Conservation (phyloP, 2,329 filamentous ascomycete genomes). For the Colletotrichum sojae region DNA sequence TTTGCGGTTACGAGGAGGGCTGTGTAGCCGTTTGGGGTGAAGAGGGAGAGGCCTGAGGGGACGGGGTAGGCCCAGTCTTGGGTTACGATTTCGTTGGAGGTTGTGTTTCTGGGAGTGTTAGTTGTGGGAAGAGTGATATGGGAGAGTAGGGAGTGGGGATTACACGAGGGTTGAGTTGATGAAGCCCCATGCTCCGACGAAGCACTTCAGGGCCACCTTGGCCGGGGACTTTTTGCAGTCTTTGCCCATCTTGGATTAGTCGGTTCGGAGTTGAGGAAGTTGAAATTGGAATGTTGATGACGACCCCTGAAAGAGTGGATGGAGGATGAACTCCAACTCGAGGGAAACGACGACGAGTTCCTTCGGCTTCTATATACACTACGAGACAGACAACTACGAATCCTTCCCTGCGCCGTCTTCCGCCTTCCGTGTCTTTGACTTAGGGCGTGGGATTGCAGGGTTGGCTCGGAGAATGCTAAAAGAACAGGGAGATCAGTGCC, state of each 20-base stretch:
- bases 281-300: not conserved
- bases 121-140: not conserved
- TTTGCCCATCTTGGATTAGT: not conserved
- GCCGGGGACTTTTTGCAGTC: constrained; percentile 4
- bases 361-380: too few species aligned
- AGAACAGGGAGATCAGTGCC: too few species aligned
- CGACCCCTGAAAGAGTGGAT: too few species aligned
- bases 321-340: too few species aligned
- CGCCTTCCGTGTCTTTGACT: too few species aligned
- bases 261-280: not conserved
- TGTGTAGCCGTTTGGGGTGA: constrained; percentile 26
- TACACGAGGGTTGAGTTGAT: constrained; percentile 31
- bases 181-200: constrained; percentile 21
- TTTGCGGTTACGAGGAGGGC: constrained; percentile 24
- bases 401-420: too few species aligned
- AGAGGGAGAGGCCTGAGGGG: constrained; percentile 24
- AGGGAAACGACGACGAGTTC: too few species aligned
- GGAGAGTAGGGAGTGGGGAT: fast-evolving
- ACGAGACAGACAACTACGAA: too few species aligned
- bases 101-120: constrained; percentile 12
- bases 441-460: too few species aligned
- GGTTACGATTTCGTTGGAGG: constrained; percentile 16
- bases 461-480: too few species aligned
- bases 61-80: constrained; percentile 28
- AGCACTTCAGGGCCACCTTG: constrained; percentile 17